Base-by-base conservation (phyloP, 1,284 basidiomycete genomes). In the Pisolithus thermaeus region DNA sequence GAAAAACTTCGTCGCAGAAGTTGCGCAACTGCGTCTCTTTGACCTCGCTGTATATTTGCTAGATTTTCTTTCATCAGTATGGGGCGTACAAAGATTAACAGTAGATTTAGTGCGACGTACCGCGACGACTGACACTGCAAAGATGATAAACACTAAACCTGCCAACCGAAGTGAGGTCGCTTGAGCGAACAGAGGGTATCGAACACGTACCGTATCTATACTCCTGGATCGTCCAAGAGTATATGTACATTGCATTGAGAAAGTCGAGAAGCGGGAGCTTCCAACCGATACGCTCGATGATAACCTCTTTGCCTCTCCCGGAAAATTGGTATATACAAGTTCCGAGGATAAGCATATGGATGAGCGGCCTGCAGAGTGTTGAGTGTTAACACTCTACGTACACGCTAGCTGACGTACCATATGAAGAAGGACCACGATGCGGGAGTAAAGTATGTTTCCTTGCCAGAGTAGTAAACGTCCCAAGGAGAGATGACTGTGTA, bases 271-370 rank as follows among this genome's bases (percentile, higher is more conserved):
- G 74, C 9, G 93, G 89, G 69, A 97, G 85, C 46, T 90, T 78
- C 92, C 93, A 97, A 36, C 82, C 80, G 56, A 97, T 82, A 46
- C 84, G 88, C 62, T 96, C 90, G 54, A 96, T 76, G 60, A 97
- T 84, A 61, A 86, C 75, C 41, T 76, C 74, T 68, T 93, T 92
- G 28, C 92, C 94, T 23, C 66, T 65, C 14, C 82, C 79, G 68
- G 83, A 84, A 78, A 94, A 95, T 65, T 95, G 92, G 78, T 92
- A 95, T 73, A 94, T 78, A 61, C 94, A 75, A 30, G 87, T 90
- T 44, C 92, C 91, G 53, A 97, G 75, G 46, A 97, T 80, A 14
- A 97, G 78, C 48, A 92, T 70, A 68, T 97, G 92, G 63, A 92
- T 91, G 56, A 92, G 68, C 14, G 87, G 83, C 87, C 83, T 85